Evolutionary conservation across 2,329 filamentous ascomycete genomes (phyloP), one percentile per base, ranked within the genome.

Genomic region (Keithomyces neogunnii): DNA sequence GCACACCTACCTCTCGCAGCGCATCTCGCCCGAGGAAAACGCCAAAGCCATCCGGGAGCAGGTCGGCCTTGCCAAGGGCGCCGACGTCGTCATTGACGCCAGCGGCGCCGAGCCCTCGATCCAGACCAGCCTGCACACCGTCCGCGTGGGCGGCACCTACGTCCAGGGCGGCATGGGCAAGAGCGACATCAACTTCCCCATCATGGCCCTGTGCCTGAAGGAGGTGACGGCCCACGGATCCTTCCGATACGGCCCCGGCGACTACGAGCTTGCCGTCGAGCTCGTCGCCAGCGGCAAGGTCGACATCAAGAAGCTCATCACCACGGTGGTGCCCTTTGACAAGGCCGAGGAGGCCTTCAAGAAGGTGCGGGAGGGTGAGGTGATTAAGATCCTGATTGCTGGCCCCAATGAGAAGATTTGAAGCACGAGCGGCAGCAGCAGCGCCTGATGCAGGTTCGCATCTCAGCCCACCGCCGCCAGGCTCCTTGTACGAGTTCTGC

Each of bases 101-200:
- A 86, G 81, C 32, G 88, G 88, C 35, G 89, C 86, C 2, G 87
- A 90, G 69, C 81, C 86, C 0, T 86, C 82, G 8, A 89, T 92
- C 61, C 87, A 91, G 70, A 78, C 86, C 0, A 80, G 79, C 35
- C 78, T 92, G 60, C 85, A 91, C 68, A 77, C 78, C 26, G 78
- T 90, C 30, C 78, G 84, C 56, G 75, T 75, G 45, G 88, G 88
- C 51, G 88, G 88, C 33, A 84, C 79, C 13, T 92, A 89, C 61
- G 85, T 95, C 7, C 89, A 95, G 72, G 89, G 84, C 53, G 91
- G 91, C 51, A 95, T 96, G 89, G 92, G 92, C 63, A 87, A 86
- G 65, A 69, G 82, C 39, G 88, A 96, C 63, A 91, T 96, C 67
- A 87, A 71, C 7, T 96, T 96, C 74, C 92, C 92, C 48, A 95